A percentile compares a stretch with the other conserved stretches of the same genome.
Conservation (phyloP, 306 rosid genomes). For the Mimosa pudica region DNA sequence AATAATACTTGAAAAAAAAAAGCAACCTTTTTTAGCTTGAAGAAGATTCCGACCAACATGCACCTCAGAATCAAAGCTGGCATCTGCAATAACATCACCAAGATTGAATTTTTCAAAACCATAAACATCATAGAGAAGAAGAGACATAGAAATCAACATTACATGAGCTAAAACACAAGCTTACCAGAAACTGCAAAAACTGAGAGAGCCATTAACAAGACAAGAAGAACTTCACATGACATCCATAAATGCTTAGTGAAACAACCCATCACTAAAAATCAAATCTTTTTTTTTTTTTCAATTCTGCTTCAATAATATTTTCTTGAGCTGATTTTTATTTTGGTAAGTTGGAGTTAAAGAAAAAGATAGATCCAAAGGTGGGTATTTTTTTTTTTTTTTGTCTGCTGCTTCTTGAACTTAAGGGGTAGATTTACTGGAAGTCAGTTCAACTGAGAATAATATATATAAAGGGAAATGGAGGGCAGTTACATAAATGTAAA, state of each 20-base stretch:
- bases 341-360: background rate
- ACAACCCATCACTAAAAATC: conserved; percentile 34
- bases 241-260: conserved; percentile 44
- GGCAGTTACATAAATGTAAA: background rate
- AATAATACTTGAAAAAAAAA: background rate
- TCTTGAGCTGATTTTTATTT: background rate
- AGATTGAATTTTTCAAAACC: background rate
- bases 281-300: background rate
- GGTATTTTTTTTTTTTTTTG: background rate
- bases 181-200: conserved; percentile 62
- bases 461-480: background rate
- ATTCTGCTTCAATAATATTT: background rate
- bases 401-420: background rate
- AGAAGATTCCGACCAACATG: conserved; percentile 71
- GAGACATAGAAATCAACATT: background rate
- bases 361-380: conserved; percentile 31
- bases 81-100: conserved; percentile 50
- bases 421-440: background rate
- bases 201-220: conserved; percentile 43
- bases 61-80: conserved; percentile 47
- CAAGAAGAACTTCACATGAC: conserved; percentile 43
- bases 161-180: background rate
- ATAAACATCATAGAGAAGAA: background rate
- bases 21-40: conserved; percentile 76
- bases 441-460: background rate